phyloP scores from a whole-genome alignment of 352 stramenopile genomes.

The Pythium brassicae region DNA sequence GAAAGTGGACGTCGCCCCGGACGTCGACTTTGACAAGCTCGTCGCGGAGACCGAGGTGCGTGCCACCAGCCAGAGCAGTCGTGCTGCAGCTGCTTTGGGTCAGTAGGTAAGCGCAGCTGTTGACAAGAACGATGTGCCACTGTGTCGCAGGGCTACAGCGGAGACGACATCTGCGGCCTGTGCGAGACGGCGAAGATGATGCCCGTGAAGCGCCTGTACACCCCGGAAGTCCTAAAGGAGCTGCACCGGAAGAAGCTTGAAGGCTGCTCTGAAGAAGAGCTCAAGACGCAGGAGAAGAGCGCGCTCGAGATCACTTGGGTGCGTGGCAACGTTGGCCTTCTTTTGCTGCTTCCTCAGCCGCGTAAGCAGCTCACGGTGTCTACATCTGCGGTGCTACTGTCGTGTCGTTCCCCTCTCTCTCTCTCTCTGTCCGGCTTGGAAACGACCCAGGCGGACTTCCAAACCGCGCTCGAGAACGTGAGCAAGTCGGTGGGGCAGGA shows the following conservation, averaged over 20 bases:
- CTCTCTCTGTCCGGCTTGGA: too few species aligned
- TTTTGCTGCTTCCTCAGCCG: too few species aligned
- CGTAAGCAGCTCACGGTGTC: too few species aligned
- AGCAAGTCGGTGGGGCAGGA: conserved; percentile 79
- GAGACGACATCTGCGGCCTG: conserved; percentile 55
- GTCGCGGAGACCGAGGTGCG: conserved; percentile 62
- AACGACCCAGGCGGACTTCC: conserved; percentile 39
- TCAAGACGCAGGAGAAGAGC: conserved; percentile 54
- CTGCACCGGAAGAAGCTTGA: conserved; percentile 53
- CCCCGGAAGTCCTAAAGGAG: conserved; percentile 56
- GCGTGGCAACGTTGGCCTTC: not conserved
- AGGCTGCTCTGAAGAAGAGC: conserved; percentile 44
- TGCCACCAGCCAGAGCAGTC: conserved; percentile 10
- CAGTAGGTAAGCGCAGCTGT: too few species aligned
- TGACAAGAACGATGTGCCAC: not conserved
- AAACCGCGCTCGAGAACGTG: conserved; percentile 68
- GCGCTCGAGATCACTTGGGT: conserved; percentile 51
- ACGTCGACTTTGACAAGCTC: conserved; percentile 73
- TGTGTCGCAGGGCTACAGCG: conserved; percentile 36
- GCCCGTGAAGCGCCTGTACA: conserved; percentile 78
- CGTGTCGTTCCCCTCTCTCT: too few species aligned
- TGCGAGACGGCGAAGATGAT: conserved; percentile 76
- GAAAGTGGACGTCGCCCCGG: conserved; percentile 69
- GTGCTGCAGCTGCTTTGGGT: not conserved
- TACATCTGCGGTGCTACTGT: too few species aligned